Evolutionary conservation across 129 eudicot genomes (phyloP).

Genomic region (Tagetes patula): DNA sequence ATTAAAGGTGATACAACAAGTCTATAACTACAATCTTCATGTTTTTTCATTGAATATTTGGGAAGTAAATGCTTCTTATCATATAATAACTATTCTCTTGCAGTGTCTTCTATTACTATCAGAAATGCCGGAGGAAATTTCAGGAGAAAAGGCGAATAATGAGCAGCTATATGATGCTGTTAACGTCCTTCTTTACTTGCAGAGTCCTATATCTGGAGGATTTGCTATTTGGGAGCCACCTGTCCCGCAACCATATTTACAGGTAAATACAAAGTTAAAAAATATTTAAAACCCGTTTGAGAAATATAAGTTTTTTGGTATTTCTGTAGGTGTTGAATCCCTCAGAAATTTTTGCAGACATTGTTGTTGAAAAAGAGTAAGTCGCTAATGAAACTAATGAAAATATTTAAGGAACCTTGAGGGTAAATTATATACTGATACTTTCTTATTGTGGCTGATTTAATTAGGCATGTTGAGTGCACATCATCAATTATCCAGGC

Average conservation of each 20-base stretch:
- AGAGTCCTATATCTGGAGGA: slow-evolving; percentile 51
- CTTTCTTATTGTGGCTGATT: neutral
- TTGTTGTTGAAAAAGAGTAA: slow-evolving; percentile 56
- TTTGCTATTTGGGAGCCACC: slow-evolving; percentile 56
- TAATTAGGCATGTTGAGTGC: slow-evolving; percentile 61
- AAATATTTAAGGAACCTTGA: neutral
- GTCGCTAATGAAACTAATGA: slow-evolving; percentile 10
- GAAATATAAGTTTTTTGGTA: neutral
- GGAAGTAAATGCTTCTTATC: neutral
- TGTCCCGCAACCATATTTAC: slow-evolving; percentile 44
- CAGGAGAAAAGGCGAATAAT: slow-evolving; percentile 38
- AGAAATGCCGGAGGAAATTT: slow-evolving; percentile 44
- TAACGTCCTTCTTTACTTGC: slow-evolving; percentile 36
- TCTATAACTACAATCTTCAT: neutral
- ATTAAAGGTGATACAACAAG: slow-evolving; percentile 31
- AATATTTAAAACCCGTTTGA: neutral
- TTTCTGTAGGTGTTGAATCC: slow-evolving; percentile 45
- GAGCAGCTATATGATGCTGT: slow-evolving; percentile 46
- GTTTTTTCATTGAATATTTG: neutral
- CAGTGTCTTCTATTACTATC: slow-evolving; percentile 50
- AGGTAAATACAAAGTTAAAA: slow-evolving; percentile 22
- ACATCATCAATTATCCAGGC: slow-evolving; percentile 57
- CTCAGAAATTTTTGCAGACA: slow-evolving; percentile 47
- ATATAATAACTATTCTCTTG: slow-evolving; percentile 12
- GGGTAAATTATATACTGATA: slow-evolving; percentile 2